These are phyloP conservation scores for Zygnema circumcarinatum DNA, from an alignment of 139 green algal species.

Conservation along the genomic window DNA sequence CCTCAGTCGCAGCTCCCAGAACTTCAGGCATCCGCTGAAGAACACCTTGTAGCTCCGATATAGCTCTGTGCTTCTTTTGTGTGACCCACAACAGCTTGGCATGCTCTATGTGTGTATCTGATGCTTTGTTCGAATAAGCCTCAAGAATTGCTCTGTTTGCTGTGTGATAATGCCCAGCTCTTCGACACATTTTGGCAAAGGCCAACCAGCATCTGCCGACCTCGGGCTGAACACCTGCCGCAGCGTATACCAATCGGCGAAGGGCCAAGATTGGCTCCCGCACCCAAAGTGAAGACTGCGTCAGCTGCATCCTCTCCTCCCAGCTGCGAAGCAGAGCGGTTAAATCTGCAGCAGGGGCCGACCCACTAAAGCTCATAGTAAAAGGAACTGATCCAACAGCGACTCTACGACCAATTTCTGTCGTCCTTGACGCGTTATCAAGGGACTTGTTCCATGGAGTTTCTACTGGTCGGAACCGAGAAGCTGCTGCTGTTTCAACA, in stretches of 20 bases:
- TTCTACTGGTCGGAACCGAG: neutral
- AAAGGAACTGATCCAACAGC: slow-evolving; percentile 2
- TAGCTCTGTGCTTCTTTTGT: slow-evolving; percentile 71
- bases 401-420: neutral
- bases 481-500: neutral
- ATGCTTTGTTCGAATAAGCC: slow-evolving; percentile 67
- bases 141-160: slow-evolving; percentile 83
- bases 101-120: slow-evolving; percentile 73
- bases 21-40: neutral
- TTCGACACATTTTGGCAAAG: slow-evolving; percentile 84
- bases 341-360: neutral
- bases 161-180: slow-evolving; percentile 80
- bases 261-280: slow-evolving; percentile 87
- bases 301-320: slow-evolving; percentile 74
- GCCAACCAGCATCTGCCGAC: slow-evolving; percentile 79
- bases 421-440: neutral
- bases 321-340: slow-evolving; percentile 63
- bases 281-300: slow-evolving; percentile 67
- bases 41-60: slow-evolving; percentile 69
- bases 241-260: slow-evolving; percentile 62
- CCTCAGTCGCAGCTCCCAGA: neutral
- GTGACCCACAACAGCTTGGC: slow-evolving; percentile 86
- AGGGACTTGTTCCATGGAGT: neutral
- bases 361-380: too few species aligned
- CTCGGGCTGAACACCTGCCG: slow-evolving; percentile 66